These are phyloP conservation scores for Cyberlindnera japonica DNA, from an alignment of 805 yeast species.

Conservation along the genomic window DNA sequence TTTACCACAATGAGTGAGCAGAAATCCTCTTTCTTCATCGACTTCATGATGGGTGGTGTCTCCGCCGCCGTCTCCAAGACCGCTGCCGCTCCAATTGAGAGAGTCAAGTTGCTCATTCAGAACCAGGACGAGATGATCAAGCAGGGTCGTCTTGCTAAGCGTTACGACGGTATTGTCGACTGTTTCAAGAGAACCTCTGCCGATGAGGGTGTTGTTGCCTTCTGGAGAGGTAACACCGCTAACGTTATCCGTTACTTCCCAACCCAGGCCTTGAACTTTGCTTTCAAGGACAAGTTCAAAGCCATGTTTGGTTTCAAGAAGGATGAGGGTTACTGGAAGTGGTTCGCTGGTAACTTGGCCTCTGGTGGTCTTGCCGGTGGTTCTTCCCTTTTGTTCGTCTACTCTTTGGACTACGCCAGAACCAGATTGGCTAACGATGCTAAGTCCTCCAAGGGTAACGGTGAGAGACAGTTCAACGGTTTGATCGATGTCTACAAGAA, in stretches of 20 bases:
- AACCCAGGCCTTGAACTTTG: slow-evolving; percentile 97
- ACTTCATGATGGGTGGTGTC: slow-evolving; percentile 97
- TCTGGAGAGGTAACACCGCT: slow-evolving; percentile 99
- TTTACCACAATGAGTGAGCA: slow-evolving; percentile 28
- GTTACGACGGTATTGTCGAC: slow-evolving; percentile 87
- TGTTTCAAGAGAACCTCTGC: slow-evolving; percentile 94
- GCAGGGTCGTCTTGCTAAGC: slow-evolving; percentile 88
- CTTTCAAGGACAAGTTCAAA: slow-evolving; percentile 97
- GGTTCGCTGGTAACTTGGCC: slow-evolving; percentile 98
- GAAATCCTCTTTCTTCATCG: slow-evolving; percentile 49
- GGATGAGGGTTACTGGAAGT: slow-evolving; percentile 85
- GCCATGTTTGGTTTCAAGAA: slow-evolving; percentile 95
- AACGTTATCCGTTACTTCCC: slow-evolving; percentile 99
- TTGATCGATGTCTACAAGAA: slow-evolving; percentile 93
- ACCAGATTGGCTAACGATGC: slow-evolving; percentile 99
- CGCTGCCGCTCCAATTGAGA: slow-evolving; percentile 96
- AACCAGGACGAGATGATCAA: slow-evolving; percentile 98
- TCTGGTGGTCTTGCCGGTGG: slow-evolving; percentile 99
- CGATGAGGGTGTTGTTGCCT: slow-evolving; percentile 86
- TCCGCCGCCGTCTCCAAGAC: slow-evolving; percentile 98
- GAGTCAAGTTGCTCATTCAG: slow-evolving; percentile 94
- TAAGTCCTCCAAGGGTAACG: slow-evolving; percentile 72
- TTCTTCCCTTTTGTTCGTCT: slow-evolving; percentile 86
- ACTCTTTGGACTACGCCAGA: slow-evolving; percentile 98
- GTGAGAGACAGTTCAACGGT: slow-evolving; percentile 97